Conservation (phyloP, 768 basidiomycete genomes). For the Boletales sp. region DNA sequence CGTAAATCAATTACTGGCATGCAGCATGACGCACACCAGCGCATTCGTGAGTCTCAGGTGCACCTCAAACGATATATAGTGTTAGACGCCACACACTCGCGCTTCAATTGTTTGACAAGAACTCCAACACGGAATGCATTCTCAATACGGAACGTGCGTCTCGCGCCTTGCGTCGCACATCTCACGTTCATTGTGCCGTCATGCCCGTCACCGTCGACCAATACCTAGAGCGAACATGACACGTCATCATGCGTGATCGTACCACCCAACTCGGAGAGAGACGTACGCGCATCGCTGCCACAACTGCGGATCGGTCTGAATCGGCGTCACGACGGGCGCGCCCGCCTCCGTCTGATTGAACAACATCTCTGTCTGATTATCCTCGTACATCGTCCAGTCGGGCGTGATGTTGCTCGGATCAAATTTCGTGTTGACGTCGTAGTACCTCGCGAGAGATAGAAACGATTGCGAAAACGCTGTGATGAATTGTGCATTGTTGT, state of each 20-base stretch:
- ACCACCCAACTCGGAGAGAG: no score
- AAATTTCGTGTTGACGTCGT: conserved; percentile 21
- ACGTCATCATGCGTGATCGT: not conserved
- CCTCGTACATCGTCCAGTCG: conserved; percentile 3
- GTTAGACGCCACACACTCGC: no score
- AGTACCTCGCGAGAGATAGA: conserved; percentile 17
- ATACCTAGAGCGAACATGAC: conserved; percentile 4
- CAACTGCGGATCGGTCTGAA: not conserved
- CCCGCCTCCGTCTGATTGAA: conserved; percentile 11
- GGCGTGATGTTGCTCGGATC: conserved; percentile 18
- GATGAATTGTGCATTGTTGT: conserved; percentile 28
- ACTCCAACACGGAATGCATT: no score
- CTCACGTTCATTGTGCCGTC: conserved; percentile 6
- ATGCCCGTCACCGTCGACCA: conserved; percentile 8
- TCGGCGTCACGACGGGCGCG: not conserved
- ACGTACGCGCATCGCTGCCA: conserved; percentile 14
- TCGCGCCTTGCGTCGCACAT: no score
- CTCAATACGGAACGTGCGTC: no score
- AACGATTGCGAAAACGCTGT: conserved; percentile 27
- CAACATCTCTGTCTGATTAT: conserved; percentile 10
- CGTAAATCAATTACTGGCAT: no score
- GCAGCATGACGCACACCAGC: no score
- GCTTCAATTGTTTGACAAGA: no score
- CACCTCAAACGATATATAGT: no score
- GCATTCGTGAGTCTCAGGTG: no score